Conservation (phyloP, 2,329 filamentous ascomycete genomes). For the Sphaceloma murrayae region DNA sequence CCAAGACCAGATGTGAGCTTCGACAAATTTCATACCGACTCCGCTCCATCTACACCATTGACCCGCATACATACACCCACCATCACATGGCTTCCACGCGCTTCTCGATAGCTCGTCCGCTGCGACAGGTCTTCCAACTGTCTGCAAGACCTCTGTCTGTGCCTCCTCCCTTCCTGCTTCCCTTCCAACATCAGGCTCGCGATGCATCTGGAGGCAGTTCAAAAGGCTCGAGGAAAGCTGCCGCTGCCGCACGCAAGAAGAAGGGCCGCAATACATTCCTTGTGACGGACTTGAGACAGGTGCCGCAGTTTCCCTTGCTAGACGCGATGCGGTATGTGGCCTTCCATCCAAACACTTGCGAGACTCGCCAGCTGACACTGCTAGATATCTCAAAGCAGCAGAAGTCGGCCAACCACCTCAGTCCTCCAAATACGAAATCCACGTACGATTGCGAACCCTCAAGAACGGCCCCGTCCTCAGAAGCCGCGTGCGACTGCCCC, state of each 20-base stretch:
- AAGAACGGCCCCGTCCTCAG: constrained; percentile 82
- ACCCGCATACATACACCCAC: background rate
- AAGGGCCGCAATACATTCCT: constrained; percentile 60
- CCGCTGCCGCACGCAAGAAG: constrained; percentile 45
- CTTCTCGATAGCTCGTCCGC: constrained; percentile 8
- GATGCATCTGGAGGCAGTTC: constrained; percentile 31
- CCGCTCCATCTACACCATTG: background rate
- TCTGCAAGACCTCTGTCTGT: background rate
- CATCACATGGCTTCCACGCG: constrained; percentile 13
- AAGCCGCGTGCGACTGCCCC: constrained; percentile 77
- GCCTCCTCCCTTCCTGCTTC: constrained; percentile 21
- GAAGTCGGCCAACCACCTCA: constrained; percentile 76
- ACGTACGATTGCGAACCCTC: constrained; percentile 69
- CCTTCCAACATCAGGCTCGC: constrained; percentile 32
- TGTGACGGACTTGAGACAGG: constrained; percentile 51
- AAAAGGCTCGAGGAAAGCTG: constrained; percentile 36
- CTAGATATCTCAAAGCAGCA: constrained; percentile 77
- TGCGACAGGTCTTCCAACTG: constrained; percentile 8
- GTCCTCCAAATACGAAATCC: constrained; percentile 76
- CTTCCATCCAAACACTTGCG: background rate
- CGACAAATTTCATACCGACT: background rate
- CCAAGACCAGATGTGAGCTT: background rate
- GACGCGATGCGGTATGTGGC: constrained; percentile 76
- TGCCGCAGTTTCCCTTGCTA: constrained; percentile 68
- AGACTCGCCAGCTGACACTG: constrained; percentile 9